Conservation (phyloP, 179 eudicot genomes). For the Dionaea muscipula region DNA sequence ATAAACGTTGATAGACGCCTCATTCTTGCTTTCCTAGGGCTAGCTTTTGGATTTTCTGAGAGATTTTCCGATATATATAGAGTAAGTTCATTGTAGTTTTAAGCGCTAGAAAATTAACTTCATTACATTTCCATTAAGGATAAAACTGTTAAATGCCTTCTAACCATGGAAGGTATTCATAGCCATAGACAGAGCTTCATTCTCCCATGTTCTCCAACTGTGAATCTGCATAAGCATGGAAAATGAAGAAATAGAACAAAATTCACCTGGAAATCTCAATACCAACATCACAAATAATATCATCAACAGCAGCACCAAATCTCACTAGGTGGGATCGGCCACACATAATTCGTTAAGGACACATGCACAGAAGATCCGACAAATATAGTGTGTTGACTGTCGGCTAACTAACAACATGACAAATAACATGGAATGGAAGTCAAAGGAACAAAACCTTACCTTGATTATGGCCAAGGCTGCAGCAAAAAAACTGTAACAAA, state of each 20-base stretch:
- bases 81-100: not conserved
- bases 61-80: not conserved
- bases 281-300: not conserved
- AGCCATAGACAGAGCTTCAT: conserved; percentile 47
- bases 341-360: too few relatives aligned
- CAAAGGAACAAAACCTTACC: conserved; percentile 23
- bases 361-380: too few relatives aligned
- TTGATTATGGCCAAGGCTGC: conserved; percentile 54
- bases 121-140: not conserved
- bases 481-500: conserved; percentile 52
- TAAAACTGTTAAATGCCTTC: not conserved
- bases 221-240: conserved; percentile 34
- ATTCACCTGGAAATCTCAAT: not conserved
- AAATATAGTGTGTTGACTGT: too few relatives aligned
- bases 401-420: too few relatives aligned
- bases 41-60: conserved; percentile 7
- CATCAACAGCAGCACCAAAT: too few relatives aligned
- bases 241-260: not conserved
- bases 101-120: not conserved
- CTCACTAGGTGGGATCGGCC: too few relatives aligned
- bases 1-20: conserved; percentile 42
- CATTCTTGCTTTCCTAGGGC: conserved; percentile 30
- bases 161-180: conserved; percentile 24
- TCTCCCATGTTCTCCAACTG: conserved; percentile 77
- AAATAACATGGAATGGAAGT: too few relatives aligned